Percentiles rank a stretch among this genome's conserved stretches.
Conservation (phyloP, 305 asterid genomes). For the Fraxinus sp. region DNA sequence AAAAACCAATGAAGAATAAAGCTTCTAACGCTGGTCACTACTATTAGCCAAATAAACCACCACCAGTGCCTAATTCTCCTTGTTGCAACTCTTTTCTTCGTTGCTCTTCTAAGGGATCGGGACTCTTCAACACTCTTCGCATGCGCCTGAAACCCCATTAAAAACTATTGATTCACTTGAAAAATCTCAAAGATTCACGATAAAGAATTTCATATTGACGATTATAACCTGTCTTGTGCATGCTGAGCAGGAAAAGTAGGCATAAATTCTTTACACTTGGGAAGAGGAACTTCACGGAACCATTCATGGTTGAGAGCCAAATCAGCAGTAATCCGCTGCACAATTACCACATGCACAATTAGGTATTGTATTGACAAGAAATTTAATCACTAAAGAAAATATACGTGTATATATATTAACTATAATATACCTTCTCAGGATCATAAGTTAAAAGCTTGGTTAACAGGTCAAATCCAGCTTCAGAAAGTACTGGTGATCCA, state of each 20-base stretch:
- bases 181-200: neutral
- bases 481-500: conserved; percentile 78
- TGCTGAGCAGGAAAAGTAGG: conserved; percentile 93
- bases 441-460: conserved; percentile 76
- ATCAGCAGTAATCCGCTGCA: conserved; percentile 73
- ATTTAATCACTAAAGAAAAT: neutral
- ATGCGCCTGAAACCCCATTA: conserved; percentile 41
- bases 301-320: conserved; percentile 79
- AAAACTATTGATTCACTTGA: neutral
- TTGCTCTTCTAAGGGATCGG: conserved; percentile 84
- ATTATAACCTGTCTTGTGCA: conserved; percentile 63
- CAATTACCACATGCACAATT: conserved; percentile 1
- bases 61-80: conserved; percentile 63
- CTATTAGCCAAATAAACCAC: conserved; percentile 32
- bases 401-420: neutral
- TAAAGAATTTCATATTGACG: neutral
- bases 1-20: neutral
- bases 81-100: conserved; percentile 71
- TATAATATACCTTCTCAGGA: conserved; percentile 63
- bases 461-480: conserved; percentile 82
- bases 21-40: neutral
- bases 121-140: conserved; percentile 69
- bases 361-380: neutral
- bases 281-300: conserved; percentile 88
- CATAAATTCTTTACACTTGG: conserved; percentile 87